Percentiles rank a stretch among this genome's conserved stretches.
Conservation (phyloP, 768 basidiomycete genomes). For the Tephrocybe sp. region DNA sequence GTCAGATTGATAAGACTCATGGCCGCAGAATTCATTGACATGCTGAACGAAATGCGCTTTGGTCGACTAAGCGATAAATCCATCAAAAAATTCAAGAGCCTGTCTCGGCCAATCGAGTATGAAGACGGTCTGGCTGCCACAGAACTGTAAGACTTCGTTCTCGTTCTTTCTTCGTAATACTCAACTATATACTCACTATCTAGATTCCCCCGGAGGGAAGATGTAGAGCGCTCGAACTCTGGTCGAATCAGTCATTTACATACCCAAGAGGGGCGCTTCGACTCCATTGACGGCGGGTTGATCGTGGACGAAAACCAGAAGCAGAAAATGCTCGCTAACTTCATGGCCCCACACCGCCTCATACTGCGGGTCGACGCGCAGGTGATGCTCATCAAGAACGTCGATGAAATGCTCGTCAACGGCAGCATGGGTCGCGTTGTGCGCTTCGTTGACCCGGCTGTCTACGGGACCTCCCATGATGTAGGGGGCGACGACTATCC, state of each 20-base stretch:
- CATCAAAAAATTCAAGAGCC: constrained; percentile 63
- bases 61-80: constrained; percentile 68
- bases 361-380: constrained; percentile 78
- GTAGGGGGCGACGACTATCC: constrained; percentile 22
- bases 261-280: constrained; percentile 53
- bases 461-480: constrained; percentile 44
- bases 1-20: neutral
- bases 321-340: constrained; percentile 82
- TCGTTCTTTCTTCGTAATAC: neutral
- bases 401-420: constrained; percentile 89
- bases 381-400: constrained; percentile 95
- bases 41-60: constrained; percentile 99
- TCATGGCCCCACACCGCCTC: constrained; percentile 83
- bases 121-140: constrained; percentile 86
- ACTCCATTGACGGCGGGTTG: constrained; percentile 63
- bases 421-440: constrained; percentile 89
- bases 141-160: constrained; percentile 64
- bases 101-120: constrained; percentile 74
- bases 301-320: constrained; percentile 54
- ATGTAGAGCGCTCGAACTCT: constrained; percentile 85
- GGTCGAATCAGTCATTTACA: constrained; percentile 62
- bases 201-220: constrained; percentile 90
- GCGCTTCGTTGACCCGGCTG: constrained; percentile 62
- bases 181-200: neutral
- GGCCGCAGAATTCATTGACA: constrained; percentile 79